Base-by-base conservation (phyloP, 768 basidiomycete genomes). In the Imleria badia region DNA sequence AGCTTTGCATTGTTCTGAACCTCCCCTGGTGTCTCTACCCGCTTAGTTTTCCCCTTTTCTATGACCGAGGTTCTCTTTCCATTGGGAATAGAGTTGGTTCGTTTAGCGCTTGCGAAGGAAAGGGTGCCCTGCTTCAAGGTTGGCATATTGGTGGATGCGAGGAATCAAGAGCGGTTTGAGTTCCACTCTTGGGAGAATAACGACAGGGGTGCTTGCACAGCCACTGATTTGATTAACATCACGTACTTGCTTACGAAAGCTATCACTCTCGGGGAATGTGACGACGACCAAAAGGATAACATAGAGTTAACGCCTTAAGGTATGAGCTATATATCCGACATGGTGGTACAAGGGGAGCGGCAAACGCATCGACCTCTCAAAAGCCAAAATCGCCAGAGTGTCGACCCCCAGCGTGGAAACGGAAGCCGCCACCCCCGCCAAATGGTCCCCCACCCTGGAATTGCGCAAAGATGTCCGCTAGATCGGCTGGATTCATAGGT, bases 381-480 rank as follows among this genome's bases (percentile, higher is more conserved):
- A 61, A 52, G 20, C 19, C 55, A 56, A 67, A 67, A 20, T 62
- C 64, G 26, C 36, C 47, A 2, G 56, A 49, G 3, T 20, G 54
- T 33, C 11, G 47, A 35, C 58, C 42, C 4, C 58, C 59, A n/a
- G 45, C 1, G 11, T 68, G 70, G 51, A 70, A 70, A 34, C 36
- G 70, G 59, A 70, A 70, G 2, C 74, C 71, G 5, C 66, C 64
- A 35, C 72, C 65, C 20, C 73, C 68, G 3, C 60, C 65, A 17
- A 66, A 65, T 23, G 65, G 65, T 2, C 68, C 72, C 15, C 73
- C 72, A 9, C 82, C 80, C 33, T 79, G 76, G 66, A 88, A 86
- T 56, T 85, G 81, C 1, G 84, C 76, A 66, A 89, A 87, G 3
- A 89, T 60, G 39, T 86, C 80, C 0, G 85, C 77, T 5, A 89